Base-by-base conservation (phyloP, 192 early-diverging fungal genomes). In the Dimargaris cristalligena region DNA sequence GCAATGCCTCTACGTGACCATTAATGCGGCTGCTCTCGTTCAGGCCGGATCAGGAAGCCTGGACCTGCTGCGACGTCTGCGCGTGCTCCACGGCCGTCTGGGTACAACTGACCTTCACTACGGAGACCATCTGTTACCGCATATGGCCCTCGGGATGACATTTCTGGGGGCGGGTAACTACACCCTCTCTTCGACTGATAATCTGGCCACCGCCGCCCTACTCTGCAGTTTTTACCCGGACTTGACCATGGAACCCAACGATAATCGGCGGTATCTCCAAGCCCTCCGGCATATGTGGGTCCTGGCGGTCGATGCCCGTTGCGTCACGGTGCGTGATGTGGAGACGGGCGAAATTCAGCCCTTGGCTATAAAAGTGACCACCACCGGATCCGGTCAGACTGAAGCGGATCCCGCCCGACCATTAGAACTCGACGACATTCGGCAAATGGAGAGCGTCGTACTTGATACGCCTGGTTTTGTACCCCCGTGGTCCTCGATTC, bases 231-330 rank as follows among this genome's bases (percentile, higher is more conserved):
- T 88, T 16, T 90, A 77, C 61, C 87, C 88, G 25, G 66, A 75
- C 29, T 84, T 74, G 23, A 84, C 87, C 0, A 65, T 61, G 22
- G 61, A 63, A 2, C 63, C 74, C 6, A 60, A 61, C 11, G 82
- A 86, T 64, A 85, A 89, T 54, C 65, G 71, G 14, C 67, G 67
- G 1, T 84, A 89, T 61, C 45, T 87, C n/a, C 88, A 90, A 67
- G 80, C 77, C 3, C 73, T 88, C 49, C 68, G 90, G 31, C 85
- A 90, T 66, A 59, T 92, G 35, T 92, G 90, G 90, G 79, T 77
- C 11, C 60, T 92, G 30, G 87, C 88, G 8, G 70, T 82, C 1
- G 85, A 87, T 28, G 65, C 63, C 11, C 65, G 88, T 44, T 85
- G 81, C 61, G 65, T 92, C 14, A 73, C 87, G 38, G 70, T 84